phyloP scores from a whole-genome alignment of 2,329 filamentous ascomycete species.

The Calonectria leucothoes region DNA sequence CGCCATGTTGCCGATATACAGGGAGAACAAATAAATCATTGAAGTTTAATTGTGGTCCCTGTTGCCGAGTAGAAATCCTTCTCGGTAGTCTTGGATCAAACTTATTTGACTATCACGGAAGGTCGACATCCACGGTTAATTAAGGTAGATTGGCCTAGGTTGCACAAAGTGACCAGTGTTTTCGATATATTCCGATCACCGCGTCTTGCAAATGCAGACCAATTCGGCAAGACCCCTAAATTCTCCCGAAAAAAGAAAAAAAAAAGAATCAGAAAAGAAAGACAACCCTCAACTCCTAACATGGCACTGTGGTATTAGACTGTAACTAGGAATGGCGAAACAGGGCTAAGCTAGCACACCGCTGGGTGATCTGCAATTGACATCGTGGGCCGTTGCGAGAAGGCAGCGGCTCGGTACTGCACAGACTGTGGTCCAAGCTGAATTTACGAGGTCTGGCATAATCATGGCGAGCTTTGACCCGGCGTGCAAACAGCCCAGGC shows the following conservation, averaged over 20 bases:
- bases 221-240: not conserved
- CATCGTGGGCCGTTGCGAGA: slow-evolving; percentile 1
- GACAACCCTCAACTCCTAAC: not conserved
- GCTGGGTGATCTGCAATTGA: not conserved
- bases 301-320: not conserved
- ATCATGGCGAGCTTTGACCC: not conserved
- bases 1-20: not conserved
- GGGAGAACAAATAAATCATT: not conserved
- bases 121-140: not conserved
- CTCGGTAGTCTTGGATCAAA: not conserved
- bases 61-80: no score
- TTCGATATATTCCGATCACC: not conserved
- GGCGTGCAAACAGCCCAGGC: not conserved
- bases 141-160: not conserved
- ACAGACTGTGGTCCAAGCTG: not conserved
- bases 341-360: not conserved
- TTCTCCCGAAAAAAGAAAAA: no score
- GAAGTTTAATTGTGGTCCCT: not conserved
- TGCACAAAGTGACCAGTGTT: not conserved
- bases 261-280: not conserved
- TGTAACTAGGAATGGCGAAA: not conserved
- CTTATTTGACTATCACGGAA: no score
- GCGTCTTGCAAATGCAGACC: not conserved
- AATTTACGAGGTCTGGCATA: slow-evolving; percentile 4
- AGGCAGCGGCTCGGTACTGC: not conserved